These are phyloP conservation scores for Neofusicoccum umdonicola DNA, from an alignment of 2,329 filamentous ascomycete species.

Conservation along the genomic window DNA sequence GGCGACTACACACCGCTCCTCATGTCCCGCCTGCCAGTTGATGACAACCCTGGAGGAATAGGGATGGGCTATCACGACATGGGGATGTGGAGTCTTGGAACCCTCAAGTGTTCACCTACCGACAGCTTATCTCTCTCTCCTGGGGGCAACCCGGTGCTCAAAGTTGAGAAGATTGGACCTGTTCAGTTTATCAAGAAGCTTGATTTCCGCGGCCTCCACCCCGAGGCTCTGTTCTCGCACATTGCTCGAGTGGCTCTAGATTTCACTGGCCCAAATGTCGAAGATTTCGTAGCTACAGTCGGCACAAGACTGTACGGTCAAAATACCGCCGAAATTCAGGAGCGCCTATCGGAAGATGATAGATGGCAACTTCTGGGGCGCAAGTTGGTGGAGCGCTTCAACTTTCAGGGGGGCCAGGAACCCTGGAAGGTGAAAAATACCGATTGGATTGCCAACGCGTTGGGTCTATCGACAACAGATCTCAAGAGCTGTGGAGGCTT, in stretches of 20 bases:
- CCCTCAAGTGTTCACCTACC: neutral
- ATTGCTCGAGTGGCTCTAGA: neutral
- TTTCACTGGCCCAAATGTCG: neutral
- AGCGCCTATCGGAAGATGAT: neutral
- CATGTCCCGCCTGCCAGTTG: neutral
- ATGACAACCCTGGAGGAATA: neutral
- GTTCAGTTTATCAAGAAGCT: neutral
- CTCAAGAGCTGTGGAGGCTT: neutral
- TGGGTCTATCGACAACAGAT: neutral
- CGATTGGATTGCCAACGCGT: neutral
- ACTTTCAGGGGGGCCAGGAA: slow-evolving; percentile 20
- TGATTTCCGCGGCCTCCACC: neutral
- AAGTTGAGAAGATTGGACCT: neutral
- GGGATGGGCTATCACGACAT: neutral
- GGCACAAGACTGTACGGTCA: neutral
- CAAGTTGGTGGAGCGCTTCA: slow-evolving; percentile 11
- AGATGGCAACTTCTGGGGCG: neutral
- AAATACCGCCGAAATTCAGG: neutral
- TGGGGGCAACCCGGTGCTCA: neutral
- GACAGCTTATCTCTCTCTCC: neutral
- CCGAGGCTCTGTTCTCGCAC: neutral
- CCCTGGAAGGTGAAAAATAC: neutral
- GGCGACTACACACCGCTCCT: slow-evolving; percentile 23
- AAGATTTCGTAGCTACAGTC: neutral
- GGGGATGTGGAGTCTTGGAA: neutral